Evolutionary conservation across 768 basidiomycete species (phyloP).

Genomic region (Boletus vermiculosoides): DNA sequence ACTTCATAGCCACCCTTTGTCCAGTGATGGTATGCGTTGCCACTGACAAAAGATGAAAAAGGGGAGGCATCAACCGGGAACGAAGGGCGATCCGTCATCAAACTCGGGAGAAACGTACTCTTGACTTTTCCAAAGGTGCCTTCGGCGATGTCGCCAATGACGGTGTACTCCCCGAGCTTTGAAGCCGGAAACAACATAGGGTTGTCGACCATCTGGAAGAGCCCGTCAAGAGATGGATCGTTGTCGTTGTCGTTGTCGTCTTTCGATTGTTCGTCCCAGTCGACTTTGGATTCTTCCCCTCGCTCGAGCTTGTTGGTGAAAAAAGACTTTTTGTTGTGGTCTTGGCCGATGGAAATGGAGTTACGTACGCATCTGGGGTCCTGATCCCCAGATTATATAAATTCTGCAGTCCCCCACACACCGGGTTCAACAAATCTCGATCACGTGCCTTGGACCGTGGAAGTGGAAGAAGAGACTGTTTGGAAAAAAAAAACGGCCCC

Average conservation of each 20-base stretch:
- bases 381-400: slow-evolving; percentile 19
- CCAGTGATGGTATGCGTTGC: slow-evolving; percentile 93
- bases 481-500: not conserved
- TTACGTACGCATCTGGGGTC: slow-evolving; percentile 27
- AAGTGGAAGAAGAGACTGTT: not conserved
- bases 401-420: slow-evolving; percentile 13
- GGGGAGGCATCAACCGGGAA: slow-evolving; percentile 14
- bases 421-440: not conserved
- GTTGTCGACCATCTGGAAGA: slow-evolving; percentile 27
- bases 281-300: not conserved
- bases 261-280: not conserved
- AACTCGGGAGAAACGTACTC: slow-evolving; percentile 60
- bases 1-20: slow-evolving; percentile 97
- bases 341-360: slow-evolving; percentile 22
- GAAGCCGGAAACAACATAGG: slow-evolving; percentile 50
- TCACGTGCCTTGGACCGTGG: slow-evolving; percentile 12
- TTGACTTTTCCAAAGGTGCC: slow-evolving; percentile 99
- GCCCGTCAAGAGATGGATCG: slow-evolving; percentile 13
- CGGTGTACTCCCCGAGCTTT: slow-evolving; percentile 88
- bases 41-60: slow-evolving; percentile 49
- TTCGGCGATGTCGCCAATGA: slow-evolving; percentile 86
- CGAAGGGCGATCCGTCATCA: slow-evolving; percentile 13
- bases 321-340: slow-evolving; percentile 17
- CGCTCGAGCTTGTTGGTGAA: slow-evolving; percentile 15
- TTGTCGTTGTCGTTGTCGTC: slow-evolving; percentile 16